phyloP scores from a whole-genome alignment of 495 filamentous ascomycete genomes.

The Daldinia decipiens region DNA sequence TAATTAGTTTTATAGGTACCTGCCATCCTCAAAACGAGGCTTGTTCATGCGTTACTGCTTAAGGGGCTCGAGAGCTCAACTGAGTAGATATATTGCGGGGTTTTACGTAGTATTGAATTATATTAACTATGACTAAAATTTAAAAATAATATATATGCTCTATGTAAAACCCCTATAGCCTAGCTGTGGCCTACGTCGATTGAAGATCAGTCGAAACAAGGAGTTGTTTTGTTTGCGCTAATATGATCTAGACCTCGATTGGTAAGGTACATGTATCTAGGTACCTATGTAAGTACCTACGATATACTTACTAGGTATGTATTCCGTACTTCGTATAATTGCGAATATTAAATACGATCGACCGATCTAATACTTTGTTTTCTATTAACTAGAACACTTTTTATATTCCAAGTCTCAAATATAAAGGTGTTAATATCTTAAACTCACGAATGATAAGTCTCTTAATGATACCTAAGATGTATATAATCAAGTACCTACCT shows the following conservation, averaged over 20 bases:
- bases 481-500: background rate
- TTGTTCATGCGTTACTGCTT: background rate
- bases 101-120: constrained; percentile 8
- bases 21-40: background rate
- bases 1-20: background rate
- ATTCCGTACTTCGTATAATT: too few relatives aligned
- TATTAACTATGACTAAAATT: constrained; percentile 27
- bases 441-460: background rate
- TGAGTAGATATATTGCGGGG: background rate
- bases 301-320: too few relatives aligned
- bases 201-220: constrained; percentile 32
- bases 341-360: background rate
- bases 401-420: background rate
- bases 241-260: constrained; percentile 3
- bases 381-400: too few relatives aligned
- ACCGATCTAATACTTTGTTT: background rate
- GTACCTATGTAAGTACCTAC: too few relatives aligned
- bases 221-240: constrained; percentile 10
- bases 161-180: constrained; percentile 8
- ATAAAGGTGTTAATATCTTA: background rate
- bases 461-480: background rate
- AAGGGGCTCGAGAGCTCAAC: background rate
- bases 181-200: constrained; percentile 33
- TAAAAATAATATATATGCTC: constrained; percentile 8
- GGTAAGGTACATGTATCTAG: too few relatives aligned